Evolutionary conservation across 1,284 basidiomycete species (phyloP).

Genomic region (Sporisorium exsertum): DNA sequence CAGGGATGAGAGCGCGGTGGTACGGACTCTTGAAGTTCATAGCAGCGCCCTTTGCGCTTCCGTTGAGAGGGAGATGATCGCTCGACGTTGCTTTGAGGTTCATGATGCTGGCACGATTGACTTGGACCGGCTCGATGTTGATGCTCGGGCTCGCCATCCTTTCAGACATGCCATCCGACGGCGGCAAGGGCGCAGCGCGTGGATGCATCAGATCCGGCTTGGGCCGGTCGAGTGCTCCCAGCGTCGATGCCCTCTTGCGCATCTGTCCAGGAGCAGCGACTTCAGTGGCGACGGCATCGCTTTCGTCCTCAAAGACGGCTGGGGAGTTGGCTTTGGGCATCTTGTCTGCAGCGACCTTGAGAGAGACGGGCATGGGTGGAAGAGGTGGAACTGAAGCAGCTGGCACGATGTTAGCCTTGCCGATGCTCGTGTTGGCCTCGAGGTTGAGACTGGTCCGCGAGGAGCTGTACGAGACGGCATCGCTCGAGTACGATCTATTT

Average conservation of each 20-base stretch:
- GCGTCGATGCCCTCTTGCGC: slow-evolving; percentile 41
- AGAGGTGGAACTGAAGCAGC: slow-evolving; percentile 40
- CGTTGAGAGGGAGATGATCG: slow-evolving; percentile 34
- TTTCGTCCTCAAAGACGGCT: slow-evolving; percentile 11
- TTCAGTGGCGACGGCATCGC: neutral
- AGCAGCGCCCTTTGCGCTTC: slow-evolving; percentile 9
- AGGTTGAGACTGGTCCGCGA: slow-evolving; percentile 45
- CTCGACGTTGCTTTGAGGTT: slow-evolving; percentile 39
- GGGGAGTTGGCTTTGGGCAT: slow-evolving; percentile 13
- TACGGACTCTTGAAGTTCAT: slow-evolving; percentile 50
- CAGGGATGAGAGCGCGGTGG: slow-evolving; percentile 45
- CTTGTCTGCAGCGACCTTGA: slow-evolving; percentile 19
- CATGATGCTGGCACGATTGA: slow-evolving; percentile 23
- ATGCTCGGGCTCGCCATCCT: slow-evolving; percentile 14
- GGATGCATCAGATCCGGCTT: slow-evolving; percentile 44
- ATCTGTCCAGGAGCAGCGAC: neutral
- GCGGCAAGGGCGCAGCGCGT: slow-evolving; percentile 40
- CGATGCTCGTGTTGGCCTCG: slow-evolving; percentile 47
- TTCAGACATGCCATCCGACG: slow-evolving; percentile 8
- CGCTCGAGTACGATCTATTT: slow-evolving; percentile 34
- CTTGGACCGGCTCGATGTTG: slow-evolving; percentile 31
- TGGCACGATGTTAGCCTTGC: slow-evolving; percentile 47
- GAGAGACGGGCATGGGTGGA: slow-evolving; percentile 42
- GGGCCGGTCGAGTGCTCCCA: slow-evolving; percentile 41
- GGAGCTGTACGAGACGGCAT: slow-evolving; percentile 42